A percentile compares a stretch with the other conserved stretches of the same genome.
These are phyloP conservation scores for Phoma sp. DNA, from an alignment of 2,329 filamentous ascomycete species.

Conservation along the genomic window DNA sequence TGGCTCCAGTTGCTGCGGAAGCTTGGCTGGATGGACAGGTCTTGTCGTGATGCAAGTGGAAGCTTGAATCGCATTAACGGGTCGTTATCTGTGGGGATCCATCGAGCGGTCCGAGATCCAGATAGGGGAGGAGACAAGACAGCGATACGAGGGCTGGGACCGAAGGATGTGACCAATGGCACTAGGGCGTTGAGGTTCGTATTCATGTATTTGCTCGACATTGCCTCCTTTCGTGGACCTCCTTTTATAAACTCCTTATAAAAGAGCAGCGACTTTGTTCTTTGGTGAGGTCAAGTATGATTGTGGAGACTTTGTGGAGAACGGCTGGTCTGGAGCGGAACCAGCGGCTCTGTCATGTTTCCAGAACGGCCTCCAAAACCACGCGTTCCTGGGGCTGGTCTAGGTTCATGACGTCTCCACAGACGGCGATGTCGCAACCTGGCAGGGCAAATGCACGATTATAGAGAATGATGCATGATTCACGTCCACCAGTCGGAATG, in stretches of 20 bases:
- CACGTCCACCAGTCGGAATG: slow-evolving; percentile 5
- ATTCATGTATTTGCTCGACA: background rate
- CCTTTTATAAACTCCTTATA: no score
- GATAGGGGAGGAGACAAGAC: slow-evolving; percentile 15
- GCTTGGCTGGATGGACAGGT: background rate
- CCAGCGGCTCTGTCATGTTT: slow-evolving; percentile 2
- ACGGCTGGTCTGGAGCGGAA: slow-evolving; percentile 10
- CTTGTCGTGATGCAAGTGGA: slow-evolving; percentile 5
- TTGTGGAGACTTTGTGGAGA: slow-evolving; percentile 10
- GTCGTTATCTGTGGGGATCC: slow-evolving; percentile 7
- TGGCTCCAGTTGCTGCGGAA: background rate
- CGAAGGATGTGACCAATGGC: background rate
- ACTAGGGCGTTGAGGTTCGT: background rate
- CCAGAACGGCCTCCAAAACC: slow-evolving; percentile 1
- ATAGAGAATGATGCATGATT: background rate
- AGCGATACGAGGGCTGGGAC: background rate
- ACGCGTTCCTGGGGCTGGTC: background rate
- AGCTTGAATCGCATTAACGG: slow-evolving; percentile 4
- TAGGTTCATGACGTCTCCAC: slow-evolving; percentile 5
- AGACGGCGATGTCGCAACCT: background rate
- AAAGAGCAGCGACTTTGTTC: no score
- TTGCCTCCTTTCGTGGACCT: background rate
- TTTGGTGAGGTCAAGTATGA: background rate
- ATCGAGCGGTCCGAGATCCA: background rate
- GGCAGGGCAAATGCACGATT: background rate